Conservation (phyloP, 2,329 filamentous ascomycete genomes). For the Colletotrichum cuscutae region DNA sequence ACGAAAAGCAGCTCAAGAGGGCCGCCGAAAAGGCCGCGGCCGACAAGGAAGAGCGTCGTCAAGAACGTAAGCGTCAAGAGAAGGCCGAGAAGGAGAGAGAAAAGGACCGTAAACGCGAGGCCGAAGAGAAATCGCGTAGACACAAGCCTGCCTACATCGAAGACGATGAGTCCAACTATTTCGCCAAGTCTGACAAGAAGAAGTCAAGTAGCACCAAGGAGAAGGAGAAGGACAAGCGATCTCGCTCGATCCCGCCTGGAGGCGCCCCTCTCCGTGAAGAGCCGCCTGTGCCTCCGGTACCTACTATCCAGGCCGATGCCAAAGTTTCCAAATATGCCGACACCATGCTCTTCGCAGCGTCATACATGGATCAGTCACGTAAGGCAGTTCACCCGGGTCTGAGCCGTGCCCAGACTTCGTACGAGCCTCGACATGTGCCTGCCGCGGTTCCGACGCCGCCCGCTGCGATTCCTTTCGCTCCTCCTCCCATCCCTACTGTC, state of each 20-base stretch:
- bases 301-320: conserved; percentile 4
- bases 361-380: conserved; percentile 33
- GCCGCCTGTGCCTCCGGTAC: conserved; percentile 1
- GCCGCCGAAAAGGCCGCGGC: conserved; percentile 41
- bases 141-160: conserved; percentile 48
- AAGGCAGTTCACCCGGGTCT: conserved; percentile 10
- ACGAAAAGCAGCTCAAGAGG: conserved; percentile 38
- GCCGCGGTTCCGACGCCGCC: conserved; percentile 31
- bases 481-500: conserved; percentile 8
- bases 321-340: conserved; percentile 10
- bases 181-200: conserved; percentile 48
- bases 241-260: conserved; percentile 28
- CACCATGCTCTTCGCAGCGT: conserved; percentile 27
- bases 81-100: conserved; percentile 44
- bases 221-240: conserved; percentile 40
- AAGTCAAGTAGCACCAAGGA: conserved; percentile 48
- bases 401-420: conserved; percentile 22
- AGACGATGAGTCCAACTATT: conserved; percentile 42
- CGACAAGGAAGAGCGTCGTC: conserved; percentile 45
- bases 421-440: conserved; percentile 18
- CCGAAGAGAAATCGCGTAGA: conserved; percentile 46
- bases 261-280: conserved; percentile 1
- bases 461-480: conserved; percentile 6
- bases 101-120: conserved; percentile 50
- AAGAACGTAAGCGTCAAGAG: conserved; percentile 47